Base-by-base conservation (phyloP, 148 eudicot species). In the Vaccinium macrocarpon region DNA sequence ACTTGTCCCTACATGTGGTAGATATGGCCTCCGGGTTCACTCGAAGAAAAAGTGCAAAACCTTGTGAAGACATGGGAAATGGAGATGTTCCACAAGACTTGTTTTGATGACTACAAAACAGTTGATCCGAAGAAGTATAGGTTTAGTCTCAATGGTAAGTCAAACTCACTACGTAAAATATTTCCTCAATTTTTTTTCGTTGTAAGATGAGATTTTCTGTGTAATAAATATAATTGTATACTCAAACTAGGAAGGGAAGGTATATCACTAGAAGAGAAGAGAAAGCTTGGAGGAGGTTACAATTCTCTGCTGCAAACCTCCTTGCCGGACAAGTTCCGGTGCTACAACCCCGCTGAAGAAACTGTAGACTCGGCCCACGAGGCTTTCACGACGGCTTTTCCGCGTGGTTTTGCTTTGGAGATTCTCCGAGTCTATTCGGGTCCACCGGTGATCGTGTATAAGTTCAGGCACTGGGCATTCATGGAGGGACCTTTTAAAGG, bases 401-500 rank as follows among this genome's bases (percentile, higher is more conserved):
- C 97, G 0, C 88, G 97, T 4, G 97, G 98, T 3, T 95, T 95
- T 8, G 97, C 95, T 2, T n/a, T 92, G 0, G 95, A 95, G 89
- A 25, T 95, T 64, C 84, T 95, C 4, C 84, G 91, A 66, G 97
- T 94, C 38, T 95, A 91, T 82, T 88, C 95, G 0, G 95, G 93
- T 12, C 95, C 98, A 10, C 98, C 98, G 0, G 86, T 84, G 29
- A 91, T 95, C 18, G 89, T 86, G 3, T 93, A 88, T 87, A 95
- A 92, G 89, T 95, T 95, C 70, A 85, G 97, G 91, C 98, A 95
- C 59, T 95, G 95, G 97, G 98, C 91, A 27, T 84, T 85, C 84
- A 91, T 95, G 95, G 98, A 95, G 81, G 98, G 97, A 13, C 97
- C 94, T 64, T 95, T 92, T 72, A 90, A 92, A 88, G 97, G 95